Base-by-base conservation (phyloP, 306 rosid genomes). In the Sicyos baderoa region DNA sequence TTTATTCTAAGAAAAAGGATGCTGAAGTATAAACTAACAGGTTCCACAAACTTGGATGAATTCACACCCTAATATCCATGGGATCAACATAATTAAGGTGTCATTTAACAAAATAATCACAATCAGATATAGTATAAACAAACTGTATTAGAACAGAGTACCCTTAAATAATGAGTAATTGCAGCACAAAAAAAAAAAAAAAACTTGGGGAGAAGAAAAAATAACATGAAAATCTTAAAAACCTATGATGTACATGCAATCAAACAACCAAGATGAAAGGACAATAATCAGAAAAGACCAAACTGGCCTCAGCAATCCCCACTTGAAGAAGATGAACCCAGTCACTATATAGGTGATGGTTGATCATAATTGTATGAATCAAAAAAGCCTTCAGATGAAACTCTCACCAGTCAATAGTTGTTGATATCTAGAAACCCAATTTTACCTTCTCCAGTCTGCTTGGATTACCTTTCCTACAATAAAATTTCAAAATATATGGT, bases 211-310 rank as follows among this genome's bases (percentile, higher is more conserved):
- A 13, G 37, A 57, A 23, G 29, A 14, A 42, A 37, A 70, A 71
- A 47, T 37, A 23, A 49, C 18, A 32, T 53, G 45, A 40, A 40
- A 40, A 40, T 40, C 45, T 40, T 40, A 9, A 73, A 80, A 80
- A 76, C 95, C 95, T 88, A 94, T 86, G 82, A 88, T 88, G 95
- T 88, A 90, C 97, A 90, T 84, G 84, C 95, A 86, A 90, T 82
- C 86, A 73, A 82, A 82, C 83, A 84, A 86, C 81, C 84, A 80
- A 79, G 81, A 73, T 69, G 80, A 85, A 86, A 84, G 86, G 80
- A 86, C 11, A 40, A 40, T 79, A 72, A 84, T 58, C 73, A 84
- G 62, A 56, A 55, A 73, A 73, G 75, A 70, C 77, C 35, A 44
- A 77, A 68, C 62, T 29, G 55, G 79, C 68, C 82, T 78, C 73